Conservation (phyloP, 2,329 filamentous ascomycete genomes). For the Pseudogymnoascus sp. region DNA sequence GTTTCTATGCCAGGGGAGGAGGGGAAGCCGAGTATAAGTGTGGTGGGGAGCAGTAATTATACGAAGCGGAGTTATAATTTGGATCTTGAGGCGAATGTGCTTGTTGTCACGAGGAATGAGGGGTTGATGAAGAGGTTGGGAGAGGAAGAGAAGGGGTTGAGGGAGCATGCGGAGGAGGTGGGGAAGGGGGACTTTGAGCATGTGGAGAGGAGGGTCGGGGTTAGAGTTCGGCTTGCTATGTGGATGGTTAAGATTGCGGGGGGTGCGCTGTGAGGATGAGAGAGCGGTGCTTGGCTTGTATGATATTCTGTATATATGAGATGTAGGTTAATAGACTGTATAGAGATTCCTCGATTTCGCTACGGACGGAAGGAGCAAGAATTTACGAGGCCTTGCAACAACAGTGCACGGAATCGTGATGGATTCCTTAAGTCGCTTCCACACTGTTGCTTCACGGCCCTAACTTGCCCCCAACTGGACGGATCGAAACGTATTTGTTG, state of each 20-base stretch:
- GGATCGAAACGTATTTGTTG: too few species aligned
- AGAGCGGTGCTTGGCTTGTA: not conserved
- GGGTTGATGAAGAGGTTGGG: conserved; percentile 64
- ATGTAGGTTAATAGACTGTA: not conserved
- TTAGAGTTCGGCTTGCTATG: conserved; percentile 84
- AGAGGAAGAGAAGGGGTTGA: conserved; percentile 72
- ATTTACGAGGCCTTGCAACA: not conserved
- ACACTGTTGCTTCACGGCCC: too few species aligned
- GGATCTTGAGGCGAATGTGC: conserved; percentile 80
- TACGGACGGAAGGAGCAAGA: too few species aligned
- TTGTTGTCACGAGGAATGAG: conserved; percentile 74
- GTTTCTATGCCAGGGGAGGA: conserved; percentile 57
- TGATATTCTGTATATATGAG: not conserved
- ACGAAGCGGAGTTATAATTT: conserved; percentile 88
- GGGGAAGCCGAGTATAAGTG: conserved; percentile 62
- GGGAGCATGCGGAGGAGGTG: conserved; percentile 61
- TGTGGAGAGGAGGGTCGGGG: conserved; percentile 73
- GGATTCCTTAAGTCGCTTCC: too few species aligned
- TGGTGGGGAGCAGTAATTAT: conserved; percentile 92
- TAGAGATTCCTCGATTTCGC: too few species aligned
- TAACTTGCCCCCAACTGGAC: too few species aligned
- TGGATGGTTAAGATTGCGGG: conserved; percentile 84
- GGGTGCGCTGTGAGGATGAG: conserved; percentile 60
- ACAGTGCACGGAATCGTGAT: too few species aligned
- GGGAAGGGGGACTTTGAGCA: conserved; percentile 71